These are phyloP conservation scores for Brettanomyces sp. DNA, from an alignment of 805 yeast species.

Conservation along the genomic window DNA sequence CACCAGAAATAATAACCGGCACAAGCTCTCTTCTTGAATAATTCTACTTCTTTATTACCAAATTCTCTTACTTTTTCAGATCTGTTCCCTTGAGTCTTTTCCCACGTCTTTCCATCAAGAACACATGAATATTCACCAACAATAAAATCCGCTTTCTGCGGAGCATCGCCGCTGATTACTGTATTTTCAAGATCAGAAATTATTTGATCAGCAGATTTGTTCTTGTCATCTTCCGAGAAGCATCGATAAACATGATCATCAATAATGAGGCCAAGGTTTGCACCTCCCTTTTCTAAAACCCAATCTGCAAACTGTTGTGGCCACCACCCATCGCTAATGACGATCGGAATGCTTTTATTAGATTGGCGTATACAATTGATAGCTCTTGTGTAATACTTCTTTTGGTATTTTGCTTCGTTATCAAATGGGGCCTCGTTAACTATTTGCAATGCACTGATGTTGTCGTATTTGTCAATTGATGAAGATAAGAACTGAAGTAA, in stretches of 20 bases:
- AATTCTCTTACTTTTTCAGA: conserved; percentile 47
- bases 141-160: conserved; percentile 47
- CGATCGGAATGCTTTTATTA: conserved; percentile 53
- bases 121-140: conserved; percentile 92
- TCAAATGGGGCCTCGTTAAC: conserved; percentile 76
- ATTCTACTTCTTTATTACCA: conserved; percentile 46
- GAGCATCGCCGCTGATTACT: conserved; percentile 36
- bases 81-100: conserved; percentile 34
- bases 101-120: conserved; percentile 70
- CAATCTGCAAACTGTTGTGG: conserved; percentile 68
- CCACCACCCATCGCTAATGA: conserved; percentile 94
- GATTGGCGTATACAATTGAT: conserved; percentile 45
- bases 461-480: conserved; percentile 48
- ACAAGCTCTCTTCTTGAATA: conserved; percentile 44
- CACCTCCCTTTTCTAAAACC: conserved; percentile 35
- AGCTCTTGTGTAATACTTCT: conserved; percentile 58
- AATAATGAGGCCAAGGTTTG: conserved; percentile 52
- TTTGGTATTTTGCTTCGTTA: conserved; percentile 42
- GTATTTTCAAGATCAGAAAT: conserved; percentile 44
- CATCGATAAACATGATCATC: conserved; percentile 87
- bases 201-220: conserved; percentile 55
- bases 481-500: conserved; percentile 51
- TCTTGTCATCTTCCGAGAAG: conserved; percentile 65
- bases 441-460: conserved; percentile 74
- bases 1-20: conserved; percentile 90